Evolutionary conservation across 2,329 filamentous ascomycete species (phyloP).

Genomic region (Biscogniauxia marginata): DNA sequence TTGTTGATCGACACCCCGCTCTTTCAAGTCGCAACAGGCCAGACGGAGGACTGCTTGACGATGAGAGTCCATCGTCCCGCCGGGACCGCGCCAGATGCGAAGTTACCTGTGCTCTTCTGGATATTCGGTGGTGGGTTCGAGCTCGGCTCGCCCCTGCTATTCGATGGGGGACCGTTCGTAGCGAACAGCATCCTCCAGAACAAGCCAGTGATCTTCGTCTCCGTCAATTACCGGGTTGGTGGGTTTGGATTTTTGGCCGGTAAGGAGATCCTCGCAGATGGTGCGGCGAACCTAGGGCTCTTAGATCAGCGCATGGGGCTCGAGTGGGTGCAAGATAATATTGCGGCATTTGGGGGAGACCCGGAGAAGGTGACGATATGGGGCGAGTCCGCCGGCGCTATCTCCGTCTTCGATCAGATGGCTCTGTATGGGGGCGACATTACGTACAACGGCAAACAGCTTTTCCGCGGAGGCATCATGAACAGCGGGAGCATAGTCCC

Average conservation of each 20-base stretch:
- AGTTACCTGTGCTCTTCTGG: constrained; percentile 68
- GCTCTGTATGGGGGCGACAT: constrained; percentile 69
- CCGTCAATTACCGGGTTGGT: constrained; percentile 74
- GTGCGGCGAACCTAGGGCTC: constrained; percentile 68
- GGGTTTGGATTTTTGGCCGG: constrained; percentile 74
- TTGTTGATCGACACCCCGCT: constrained; percentile 54
- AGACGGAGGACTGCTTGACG: constrained; percentile 64
- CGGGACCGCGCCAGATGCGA: constrained; percentile 51
- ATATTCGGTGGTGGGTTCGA: constrained; percentile 69
- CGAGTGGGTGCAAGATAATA: constrained; percentile 77
- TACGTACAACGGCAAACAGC: constrained; percentile 69
- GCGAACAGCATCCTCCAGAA: constrained; percentile 42
- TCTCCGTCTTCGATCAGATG: constrained; percentile 77
- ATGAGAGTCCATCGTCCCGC: constrained; percentile 59
- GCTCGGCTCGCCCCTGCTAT: constrained; percentile 45
- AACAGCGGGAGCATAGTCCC: constrained; percentile 65
- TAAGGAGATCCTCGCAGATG: constrained; percentile 64
- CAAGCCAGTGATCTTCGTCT: constrained; percentile 71
- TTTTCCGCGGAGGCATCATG: constrained; percentile 80
- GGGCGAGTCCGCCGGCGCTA: constrained; percentile 70
- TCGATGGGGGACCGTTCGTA: constrained; percentile 51
- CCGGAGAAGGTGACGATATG: constrained; percentile 76
- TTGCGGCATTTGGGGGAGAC: constrained; percentile 75
- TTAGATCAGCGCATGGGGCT: constrained; percentile 71
- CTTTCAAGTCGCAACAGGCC: constrained; percentile 52